Percentiles rank a stretch among this genome's conserved stretches.
These are phyloP conservation scores for Metschnikowia baotianmanensis DNA, from an alignment of 805 yeast genomes.

Conservation along the genomic window DNA sequence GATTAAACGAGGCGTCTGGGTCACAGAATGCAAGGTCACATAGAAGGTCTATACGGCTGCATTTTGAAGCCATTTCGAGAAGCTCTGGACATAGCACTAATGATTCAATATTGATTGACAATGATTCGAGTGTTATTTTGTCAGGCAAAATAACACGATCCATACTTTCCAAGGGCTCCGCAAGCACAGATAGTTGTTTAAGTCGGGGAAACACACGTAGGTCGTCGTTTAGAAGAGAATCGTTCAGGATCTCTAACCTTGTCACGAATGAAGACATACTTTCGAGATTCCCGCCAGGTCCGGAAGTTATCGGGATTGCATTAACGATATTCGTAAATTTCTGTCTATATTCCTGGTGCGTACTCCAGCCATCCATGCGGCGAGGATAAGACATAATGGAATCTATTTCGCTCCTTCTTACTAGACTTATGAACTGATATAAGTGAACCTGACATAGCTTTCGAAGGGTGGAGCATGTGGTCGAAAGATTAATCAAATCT, in stretches of 20 bases:
- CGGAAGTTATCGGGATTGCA: background rate
- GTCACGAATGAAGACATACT: constrained; percentile 14
- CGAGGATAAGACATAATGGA: constrained; percentile 24
- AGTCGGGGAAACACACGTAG: constrained; percentile 22
- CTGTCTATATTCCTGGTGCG: constrained; percentile 17
- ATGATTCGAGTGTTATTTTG: constrained; percentile 4
- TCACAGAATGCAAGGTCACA: constrained; percentile 17
- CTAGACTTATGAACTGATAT: constrained; percentile 24
- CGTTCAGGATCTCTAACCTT: constrained; percentile 26
- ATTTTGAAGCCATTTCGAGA: background rate
- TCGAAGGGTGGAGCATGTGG: constrained; percentile 26
- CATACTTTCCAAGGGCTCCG: constrained; percentile 5
- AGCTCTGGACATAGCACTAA: constrained; percentile 11
- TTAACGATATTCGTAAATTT: constrained; percentile 15
- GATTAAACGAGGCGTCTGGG: background rate
- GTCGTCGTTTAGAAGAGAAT: constrained; percentile 15
- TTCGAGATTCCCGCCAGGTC: constrained; percentile 1
- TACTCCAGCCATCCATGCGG: constrained; percentile 22
- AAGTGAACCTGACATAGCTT: constrained; percentile 20
- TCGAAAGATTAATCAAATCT: constrained; percentile 21
- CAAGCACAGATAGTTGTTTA: constrained; percentile 22
- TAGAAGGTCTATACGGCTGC: constrained; percentile 18
- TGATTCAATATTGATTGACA: constrained; percentile 21
- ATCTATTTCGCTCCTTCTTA: constrained; percentile 28
- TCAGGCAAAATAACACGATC: background rate